Evolutionary conservation across 768 basidiomycete species (phyloP).

Genomic region (Amanita fuliginea): DNA sequence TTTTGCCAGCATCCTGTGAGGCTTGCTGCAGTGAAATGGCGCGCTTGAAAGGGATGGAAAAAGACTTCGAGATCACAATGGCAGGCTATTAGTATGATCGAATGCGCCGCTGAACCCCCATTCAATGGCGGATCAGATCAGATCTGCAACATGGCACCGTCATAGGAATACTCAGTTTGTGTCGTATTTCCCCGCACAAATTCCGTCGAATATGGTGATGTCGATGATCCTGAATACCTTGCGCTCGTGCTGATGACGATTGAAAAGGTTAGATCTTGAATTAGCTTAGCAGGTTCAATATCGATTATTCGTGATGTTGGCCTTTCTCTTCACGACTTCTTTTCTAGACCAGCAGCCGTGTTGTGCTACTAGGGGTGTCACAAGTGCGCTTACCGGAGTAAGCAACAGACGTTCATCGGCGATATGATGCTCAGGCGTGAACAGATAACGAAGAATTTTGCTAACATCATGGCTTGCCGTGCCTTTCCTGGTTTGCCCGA

Average conservation of each 20-base stretch:
- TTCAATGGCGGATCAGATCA: background rate
- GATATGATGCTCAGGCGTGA: background rate
- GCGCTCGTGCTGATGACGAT: background rate
- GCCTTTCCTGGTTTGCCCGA: slow-evolving; percentile 57
- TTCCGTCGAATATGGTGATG: slow-evolving; percentile 57
- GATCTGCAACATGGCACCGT: slow-evolving; percentile 43
- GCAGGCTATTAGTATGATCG: slow-evolving; percentile 19
- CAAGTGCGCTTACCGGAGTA: slow-evolving; percentile 54
- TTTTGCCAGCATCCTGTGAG: background rate
- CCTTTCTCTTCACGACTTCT: background rate
- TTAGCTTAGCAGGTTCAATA: slow-evolving; percentile 35
- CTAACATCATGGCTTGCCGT: slow-evolving; percentile 44
- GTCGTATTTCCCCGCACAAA: slow-evolving; percentile 52
- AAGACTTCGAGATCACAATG: slow-evolving; percentile 35
- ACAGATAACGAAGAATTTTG: slow-evolving; percentile 43
- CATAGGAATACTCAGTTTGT: slow-evolving; percentile 40
- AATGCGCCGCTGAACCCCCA: slow-evolving; percentile 9
- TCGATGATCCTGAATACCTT: background rate
- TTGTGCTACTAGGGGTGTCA: slow-evolving; percentile 44
- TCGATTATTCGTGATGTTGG: background rate
- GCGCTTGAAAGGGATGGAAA: slow-evolving; percentile 36
- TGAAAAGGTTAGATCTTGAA: slow-evolving; percentile 34
- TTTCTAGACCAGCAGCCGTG: slow-evolving; percentile 45
- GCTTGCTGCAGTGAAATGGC: slow-evolving; percentile 28
- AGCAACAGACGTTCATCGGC: slow-evolving; percentile 6